phyloP scores from a whole-genome alignment of 2,329 filamentous ascomycete species.

The Rhytidhysteron rufulum region DNA sequence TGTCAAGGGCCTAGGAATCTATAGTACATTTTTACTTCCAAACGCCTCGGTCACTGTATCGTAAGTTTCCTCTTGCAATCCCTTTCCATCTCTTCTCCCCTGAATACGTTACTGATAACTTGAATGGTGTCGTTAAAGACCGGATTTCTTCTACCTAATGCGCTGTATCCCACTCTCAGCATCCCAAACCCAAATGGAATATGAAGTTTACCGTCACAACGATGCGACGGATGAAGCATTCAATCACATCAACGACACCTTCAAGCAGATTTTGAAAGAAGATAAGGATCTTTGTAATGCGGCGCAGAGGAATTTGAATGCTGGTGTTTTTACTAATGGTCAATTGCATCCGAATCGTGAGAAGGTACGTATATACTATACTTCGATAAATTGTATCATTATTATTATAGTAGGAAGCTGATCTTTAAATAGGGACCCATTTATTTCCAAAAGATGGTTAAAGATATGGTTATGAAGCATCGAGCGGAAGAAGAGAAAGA shows the following conservation, averaged over 20 bases:
- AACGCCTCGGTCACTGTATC: slow-evolving; percentile 29
- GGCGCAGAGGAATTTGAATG: slow-evolving; percentile 59
- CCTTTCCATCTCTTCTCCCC: not conserved
- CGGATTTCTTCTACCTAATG: slow-evolving; percentile 62
- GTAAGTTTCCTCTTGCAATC: slow-evolving; percentile 9
- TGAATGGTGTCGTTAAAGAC: no score
- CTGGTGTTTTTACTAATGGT: slow-evolving; percentile 60
- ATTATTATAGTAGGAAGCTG: no score
- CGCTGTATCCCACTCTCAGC: slow-evolving; percentile 56
- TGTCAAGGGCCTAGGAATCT: slow-evolving; percentile 22
- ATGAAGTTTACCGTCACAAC: slow-evolving; percentile 62
- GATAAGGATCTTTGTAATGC: slow-evolving; percentile 60
- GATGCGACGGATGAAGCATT: slow-evolving; percentile 58
- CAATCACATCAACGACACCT: slow-evolving; percentile 54
- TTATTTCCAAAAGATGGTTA: not conserved
- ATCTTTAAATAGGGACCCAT: not conserved
- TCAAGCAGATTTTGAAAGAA: slow-evolving; percentile 62
- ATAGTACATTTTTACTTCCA: slow-evolving; percentile 29
- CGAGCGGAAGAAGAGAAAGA: not conserved
- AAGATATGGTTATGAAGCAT: not conserved
- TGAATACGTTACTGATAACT: slow-evolving; percentile 9
- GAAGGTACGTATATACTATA: slow-evolving; percentile 34
- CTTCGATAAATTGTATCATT: not conserved
- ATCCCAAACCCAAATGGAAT: slow-evolving; percentile 53
- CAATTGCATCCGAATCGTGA: slow-evolving; percentile 60